Evolutionary conservation across 495 filamentous ascomycete genomes (phyloP).

Genomic region (Penicillium cataractarum): DNA sequence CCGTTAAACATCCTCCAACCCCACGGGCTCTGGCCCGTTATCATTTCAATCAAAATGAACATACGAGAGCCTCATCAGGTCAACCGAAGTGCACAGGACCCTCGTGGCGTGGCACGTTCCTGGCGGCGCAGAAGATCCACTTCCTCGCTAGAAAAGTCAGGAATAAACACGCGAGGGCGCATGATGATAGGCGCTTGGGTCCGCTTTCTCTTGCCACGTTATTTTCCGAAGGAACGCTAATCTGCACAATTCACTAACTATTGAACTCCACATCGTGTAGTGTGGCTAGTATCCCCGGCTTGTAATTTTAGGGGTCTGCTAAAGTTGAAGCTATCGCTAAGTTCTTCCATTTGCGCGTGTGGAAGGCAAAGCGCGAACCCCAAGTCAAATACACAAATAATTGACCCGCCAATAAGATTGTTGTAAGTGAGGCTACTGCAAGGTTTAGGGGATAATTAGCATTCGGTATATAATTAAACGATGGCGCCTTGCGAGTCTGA

Average conservation of each 20-base stretch:
- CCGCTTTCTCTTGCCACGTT: background rate
- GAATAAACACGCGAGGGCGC: background rate
- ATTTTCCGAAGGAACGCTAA: background rate
- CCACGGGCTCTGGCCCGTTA: too few species aligned
- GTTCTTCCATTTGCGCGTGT: background rate
- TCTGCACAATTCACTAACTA: background rate
- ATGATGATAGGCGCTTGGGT: background rate
- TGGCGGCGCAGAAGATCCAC: background rate
- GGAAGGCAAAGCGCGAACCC: background rate
- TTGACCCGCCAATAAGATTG: background rate
- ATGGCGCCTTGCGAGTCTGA: background rate
- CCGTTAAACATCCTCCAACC: too few species aligned
- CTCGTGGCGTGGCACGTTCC: background rate
- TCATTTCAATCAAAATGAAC: background rate
- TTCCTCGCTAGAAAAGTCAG: background rate
- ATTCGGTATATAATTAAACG: background rate
- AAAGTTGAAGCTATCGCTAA: background rate
- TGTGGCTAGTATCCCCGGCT: background rate
- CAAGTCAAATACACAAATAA: background rate
- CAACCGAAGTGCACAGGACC: background rate
- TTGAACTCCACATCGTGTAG: background rate
- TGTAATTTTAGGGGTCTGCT: background rate
- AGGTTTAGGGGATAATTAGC: background rate
- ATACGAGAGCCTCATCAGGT: background rate
- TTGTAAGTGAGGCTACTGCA: background rate